These are phyloP conservation scores for Crassisporium funariophilum DNA, from an alignment of 768 basidiomycete species.

Conservation along the genomic window DNA sequence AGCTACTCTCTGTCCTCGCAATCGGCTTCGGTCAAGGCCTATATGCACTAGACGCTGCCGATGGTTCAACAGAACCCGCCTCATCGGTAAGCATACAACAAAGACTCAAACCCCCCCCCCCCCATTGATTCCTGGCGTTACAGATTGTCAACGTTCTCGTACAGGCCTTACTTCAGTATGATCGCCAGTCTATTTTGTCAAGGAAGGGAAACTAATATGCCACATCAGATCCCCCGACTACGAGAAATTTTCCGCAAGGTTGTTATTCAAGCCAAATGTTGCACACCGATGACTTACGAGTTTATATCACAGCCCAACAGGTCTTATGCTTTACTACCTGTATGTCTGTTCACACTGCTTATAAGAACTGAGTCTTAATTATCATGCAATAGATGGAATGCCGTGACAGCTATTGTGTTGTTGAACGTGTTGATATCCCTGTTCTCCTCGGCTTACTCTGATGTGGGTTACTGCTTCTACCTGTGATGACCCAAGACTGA, in stretches of 20 bases:
- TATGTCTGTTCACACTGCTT: conserved; percentile 34
- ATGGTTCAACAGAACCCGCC: conserved; percentile 66
- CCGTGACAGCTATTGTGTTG: conserved; percentile 79
- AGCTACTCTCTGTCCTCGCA: conserved; percentile 82
- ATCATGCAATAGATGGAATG: conserved; percentile 66
- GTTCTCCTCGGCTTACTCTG: conserved; percentile 90
- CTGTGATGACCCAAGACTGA: not conserved
- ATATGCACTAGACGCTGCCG: conserved; percentile 89
- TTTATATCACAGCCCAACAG: conserved; percentile 43
- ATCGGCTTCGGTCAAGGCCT: conserved; percentile 86
- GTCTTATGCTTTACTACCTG: conserved; percentile 80
- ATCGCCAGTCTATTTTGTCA: not conserved
- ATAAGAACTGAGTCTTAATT: conserved; percentile 3
- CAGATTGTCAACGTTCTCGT: conserved; percentile 74
- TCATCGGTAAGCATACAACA: conserved; percentile 39
- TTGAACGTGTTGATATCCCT: conserved; percentile 95
- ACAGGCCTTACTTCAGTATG: conserved; percentile 82
- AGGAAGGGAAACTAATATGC: not conserved
- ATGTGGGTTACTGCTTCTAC: conserved; percentile 48
- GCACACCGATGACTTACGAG: conserved; percentile 1
- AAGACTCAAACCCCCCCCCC: conserved; percentile 5
- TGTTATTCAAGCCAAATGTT: conserved; percentile 5
- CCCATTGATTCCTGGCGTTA: too few species aligned
- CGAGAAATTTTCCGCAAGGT: conserved; percentile 55
- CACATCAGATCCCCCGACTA: conserved; percentile 64